A percentile compares a stretch with the other conserved stretches of the same genome.
These are phyloP conservation scores for Microcyclospora pomicola DNA, from an alignment of 2,329 filamentous ascomycete species.

Conservation along the genomic window DNA sequence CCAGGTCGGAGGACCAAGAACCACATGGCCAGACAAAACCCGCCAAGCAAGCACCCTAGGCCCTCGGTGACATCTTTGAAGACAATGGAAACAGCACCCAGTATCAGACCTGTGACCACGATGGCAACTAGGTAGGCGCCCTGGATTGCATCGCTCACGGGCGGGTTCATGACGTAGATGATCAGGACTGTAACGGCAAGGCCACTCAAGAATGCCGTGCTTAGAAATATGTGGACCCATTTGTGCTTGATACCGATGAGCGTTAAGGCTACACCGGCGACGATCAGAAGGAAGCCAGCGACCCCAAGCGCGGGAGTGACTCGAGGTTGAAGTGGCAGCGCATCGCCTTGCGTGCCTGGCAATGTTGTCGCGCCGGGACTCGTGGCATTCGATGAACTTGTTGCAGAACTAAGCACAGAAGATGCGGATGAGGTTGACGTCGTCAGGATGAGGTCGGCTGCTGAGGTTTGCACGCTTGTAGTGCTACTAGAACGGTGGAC, in stretches of 20 bases:
- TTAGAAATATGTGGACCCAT: constrained; percentile 65
- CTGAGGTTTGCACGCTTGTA: background rate
- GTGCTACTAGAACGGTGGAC: background rate
- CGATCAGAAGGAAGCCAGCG: constrained; percentile 61
- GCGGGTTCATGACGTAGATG: constrained; percentile 73
- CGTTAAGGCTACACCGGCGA: constrained; percentile 55
- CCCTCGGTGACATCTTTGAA: constrained; percentile 77
- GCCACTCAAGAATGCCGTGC: constrained; percentile 57
- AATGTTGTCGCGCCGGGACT: background rate
- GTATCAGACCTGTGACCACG: constrained; percentile 55
- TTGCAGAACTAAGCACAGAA: background rate
- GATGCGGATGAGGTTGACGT: constrained; percentile 3
- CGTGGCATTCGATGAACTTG: background rate
- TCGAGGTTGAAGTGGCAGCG: constrained; percentile 59
- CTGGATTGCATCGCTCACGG: constrained; percentile 61
- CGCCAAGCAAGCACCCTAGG: constrained; percentile 74
- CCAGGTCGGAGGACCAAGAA: constrained; percentile 63
- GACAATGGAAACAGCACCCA: constrained; percentile 60
- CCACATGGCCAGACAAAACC: constrained; percentile 85
- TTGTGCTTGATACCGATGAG: constrained; percentile 72
- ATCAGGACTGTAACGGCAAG: constrained; percentile 69
- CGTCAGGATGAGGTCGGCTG: background rate
- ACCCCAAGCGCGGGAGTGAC: constrained; percentile 74
- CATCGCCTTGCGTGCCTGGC: constrained; percentile 26
- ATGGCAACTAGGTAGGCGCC: constrained; percentile 75